Evolutionary conservation across 2,329 filamentous ascomycete genomes (phyloP), one percentile per base, ranked within the genome.

Genomic region (Bipolaris zeicola): DNA sequence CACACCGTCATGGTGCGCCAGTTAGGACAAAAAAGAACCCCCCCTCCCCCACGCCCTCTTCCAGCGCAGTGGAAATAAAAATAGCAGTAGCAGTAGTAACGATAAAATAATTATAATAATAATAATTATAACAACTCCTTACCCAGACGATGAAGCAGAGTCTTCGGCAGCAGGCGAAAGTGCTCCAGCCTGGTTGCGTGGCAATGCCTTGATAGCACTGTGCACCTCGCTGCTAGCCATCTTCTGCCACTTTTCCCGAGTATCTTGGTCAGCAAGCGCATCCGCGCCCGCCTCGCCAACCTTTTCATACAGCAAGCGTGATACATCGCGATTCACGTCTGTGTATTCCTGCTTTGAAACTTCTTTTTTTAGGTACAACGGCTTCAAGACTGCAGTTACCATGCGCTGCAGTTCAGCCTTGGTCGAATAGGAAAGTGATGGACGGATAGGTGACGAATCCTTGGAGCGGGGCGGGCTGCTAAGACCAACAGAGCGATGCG

Each of bases 311-410:
- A 99, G 81, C 78, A 89, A 90, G 55, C 92, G 89, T 39, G 92
- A 97, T 33, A 98, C 88, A 58, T 90, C 89, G 60, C 92, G 88
- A 73, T 98, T 98, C 77, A 98, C 96, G 54, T 87, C 87, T 2
- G 91, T 94, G 75, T 96, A 99, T 76, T 97, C 89, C 57, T 96
- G 91, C 65, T 92, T 91, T 16, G 88, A 92, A 60, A 98, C 84
- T 61, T 89, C 85, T 66, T 89, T 88, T 39, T 89, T 89, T 60
- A 88, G 85, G 81, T 94, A 98, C 63, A 92, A 85, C 31, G 93
- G 92, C 65, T 91, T 90, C 41, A 99, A 81, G 5, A 90, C 91
- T 39, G 84, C 81, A 62, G 91, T 90, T 65, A 98, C 95, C 77
- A 98, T 92, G 65, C 88, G 88, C 72, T 92, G 94, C 62, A 99